phyloP scores from a whole-genome alignment of 345 rosid genomes.

The Pistacia atlantica region DNA sequence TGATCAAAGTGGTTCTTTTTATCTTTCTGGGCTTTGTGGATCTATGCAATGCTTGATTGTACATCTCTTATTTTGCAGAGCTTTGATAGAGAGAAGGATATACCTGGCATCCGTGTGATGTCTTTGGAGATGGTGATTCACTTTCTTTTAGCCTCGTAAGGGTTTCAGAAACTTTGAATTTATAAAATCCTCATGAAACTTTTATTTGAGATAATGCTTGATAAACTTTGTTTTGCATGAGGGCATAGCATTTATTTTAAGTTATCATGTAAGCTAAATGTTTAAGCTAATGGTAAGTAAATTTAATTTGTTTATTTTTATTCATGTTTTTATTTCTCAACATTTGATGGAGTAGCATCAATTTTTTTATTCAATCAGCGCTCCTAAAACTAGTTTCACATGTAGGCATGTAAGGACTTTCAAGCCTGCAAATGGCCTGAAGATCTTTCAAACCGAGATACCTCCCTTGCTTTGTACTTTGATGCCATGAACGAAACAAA shows the following conservation, averaged over 20 bases:
- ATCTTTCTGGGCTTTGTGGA: not conserved
- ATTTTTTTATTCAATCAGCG: not conserved
- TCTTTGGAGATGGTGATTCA: conserved; percentile 68
- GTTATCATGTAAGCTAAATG: no score
- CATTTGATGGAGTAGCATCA: not conserved
- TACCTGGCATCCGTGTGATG: conserved; percentile 44
- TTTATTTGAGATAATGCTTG: not conserved
- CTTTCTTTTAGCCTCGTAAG: conserved; percentile 53
- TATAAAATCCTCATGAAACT: not conserved
- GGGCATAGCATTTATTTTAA: not conserved
- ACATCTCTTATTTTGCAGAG: conserved; percentile 36
- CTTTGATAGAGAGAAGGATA: conserved; percentile 63
- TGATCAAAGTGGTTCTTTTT: not conserved
- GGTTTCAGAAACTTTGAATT: conserved; percentile 16
- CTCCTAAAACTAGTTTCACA: conserved; percentile 1
- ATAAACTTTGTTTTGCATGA: not conserved
- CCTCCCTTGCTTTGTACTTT: conserved; percentile 56
- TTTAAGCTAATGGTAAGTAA: no score
- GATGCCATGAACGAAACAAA: conserved; percentile 57
- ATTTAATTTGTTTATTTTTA: no score
- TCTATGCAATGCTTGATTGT: not conserved
- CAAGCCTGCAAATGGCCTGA: conserved; percentile 71
- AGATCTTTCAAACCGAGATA: conserved; percentile 49
- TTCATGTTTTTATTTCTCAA: not conserved
- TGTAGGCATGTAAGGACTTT: conserved; percentile 69